Percentiles rank a stretch among this genome's conserved stretches.
phyloP scores from a whole-genome alignment of 73 alveolate genomes.

The Durusdinium trenchii region DNA sequence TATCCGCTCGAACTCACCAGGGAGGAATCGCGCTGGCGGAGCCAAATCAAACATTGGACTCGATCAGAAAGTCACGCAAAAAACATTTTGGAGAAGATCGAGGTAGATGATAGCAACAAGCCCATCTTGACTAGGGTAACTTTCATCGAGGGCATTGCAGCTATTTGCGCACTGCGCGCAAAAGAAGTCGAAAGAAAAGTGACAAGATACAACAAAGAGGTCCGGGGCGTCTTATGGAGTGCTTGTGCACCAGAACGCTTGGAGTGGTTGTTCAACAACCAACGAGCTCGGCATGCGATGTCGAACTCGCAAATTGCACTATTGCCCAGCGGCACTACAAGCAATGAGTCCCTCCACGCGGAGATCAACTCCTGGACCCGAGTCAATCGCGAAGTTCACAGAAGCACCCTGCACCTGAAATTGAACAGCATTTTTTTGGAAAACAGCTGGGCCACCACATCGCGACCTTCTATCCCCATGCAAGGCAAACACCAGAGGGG shows the following conservation, averaged over 20 bases:
- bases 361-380: background rate
- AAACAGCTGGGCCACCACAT: background rate
- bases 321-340: slow-evolving; percentile 36
- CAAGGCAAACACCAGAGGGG: background rate
- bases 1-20: background rate
- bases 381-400: background rate
- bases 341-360: slow-evolving; percentile 42
- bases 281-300: slow-evolving; percentile 1
- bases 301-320: background rate
- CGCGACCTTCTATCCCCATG: background rate
- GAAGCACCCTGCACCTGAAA: background rate
- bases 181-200: background rate
- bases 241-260: slow-evolving; percentile 16
- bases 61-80: background rate
- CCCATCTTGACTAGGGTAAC: background rate
- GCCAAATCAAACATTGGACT: background rate
- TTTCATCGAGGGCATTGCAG: slow-evolving; percentile 2
- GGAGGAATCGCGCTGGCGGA: background rate
- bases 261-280: slow-evolving; percentile 54
- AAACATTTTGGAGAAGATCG: background rate
- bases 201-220: background rate
- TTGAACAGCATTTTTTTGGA: background rate
- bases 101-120: too few relatives aligned
- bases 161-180: background rate
- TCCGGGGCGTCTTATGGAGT: background rate